Evolutionary conservation across 129 eudicot genomes (phyloP).

Genomic region (Dittrichia graveolens): DNA sequence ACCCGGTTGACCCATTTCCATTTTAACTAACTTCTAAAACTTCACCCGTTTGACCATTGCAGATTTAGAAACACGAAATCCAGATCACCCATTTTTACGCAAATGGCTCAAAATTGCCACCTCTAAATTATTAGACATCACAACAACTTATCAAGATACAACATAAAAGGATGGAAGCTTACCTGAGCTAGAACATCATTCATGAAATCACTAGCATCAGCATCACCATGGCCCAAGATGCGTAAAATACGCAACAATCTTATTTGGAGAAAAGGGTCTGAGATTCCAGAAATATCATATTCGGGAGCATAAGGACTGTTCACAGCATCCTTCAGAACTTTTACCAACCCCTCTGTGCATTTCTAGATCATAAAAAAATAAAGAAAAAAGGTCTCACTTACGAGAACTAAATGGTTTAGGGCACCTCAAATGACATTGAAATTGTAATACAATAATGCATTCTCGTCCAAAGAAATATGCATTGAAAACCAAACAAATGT

Average conservation of each 20-base stretch:
- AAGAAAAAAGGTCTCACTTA: conserved; percentile 3
- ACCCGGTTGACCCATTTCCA: too few relatives aligned
- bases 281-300: conserved; percentile 88
- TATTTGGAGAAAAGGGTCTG: conserved; percentile 96
- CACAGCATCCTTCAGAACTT: conserved; percentile 80
- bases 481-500: not conserved
- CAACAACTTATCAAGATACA: conserved; percentile 19
- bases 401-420: conserved; percentile 9
- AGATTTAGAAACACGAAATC: too few relatives aligned
- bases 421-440: conserved; percentile 14
- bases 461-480: not conserved
- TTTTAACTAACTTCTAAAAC: too few relatives aligned
- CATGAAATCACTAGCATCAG: conserved; percentile 98
- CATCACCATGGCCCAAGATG: conserved; percentile 91
- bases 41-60: too few relatives aligned
- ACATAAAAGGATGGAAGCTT: conserved; percentile 25
- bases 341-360: conserved; percentile 89
- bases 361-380: conserved; percentile 50
- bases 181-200: conserved; percentile 98
- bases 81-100: not conserved
- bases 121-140: conserved; percentile 7
- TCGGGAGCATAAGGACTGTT: conserved; percentile 99
- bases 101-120: not conserved
- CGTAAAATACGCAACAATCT: conserved; percentile 80
- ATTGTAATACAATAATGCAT: conserved; percentile 4